Base-by-base conservation (phyloP, 805 yeast genomes). In the Saccharomycopsis malanga region DNA sequence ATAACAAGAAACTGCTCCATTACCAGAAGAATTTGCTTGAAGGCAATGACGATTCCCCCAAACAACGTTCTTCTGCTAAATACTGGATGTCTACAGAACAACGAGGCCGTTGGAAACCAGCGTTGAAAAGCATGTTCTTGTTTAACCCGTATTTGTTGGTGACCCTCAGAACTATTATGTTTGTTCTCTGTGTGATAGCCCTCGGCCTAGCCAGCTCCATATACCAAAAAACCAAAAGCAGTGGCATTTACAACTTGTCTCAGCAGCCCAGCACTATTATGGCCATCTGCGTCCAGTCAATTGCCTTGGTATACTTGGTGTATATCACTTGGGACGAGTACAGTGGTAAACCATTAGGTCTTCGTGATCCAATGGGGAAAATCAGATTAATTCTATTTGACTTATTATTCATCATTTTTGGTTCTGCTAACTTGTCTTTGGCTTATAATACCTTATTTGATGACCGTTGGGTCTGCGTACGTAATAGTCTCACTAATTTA, bases 241-340 rank as follows among this genome's bases (percentile, higher is more conserved):
- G 49, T 7, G 53, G 54, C 7, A 39, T 53, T 1, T 51, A 53
- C 3, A 59, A 66, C 10, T 64, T 86, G 5, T 68, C 73, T 5
- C 95, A 85, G 59, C 88, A 85, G 58, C 83, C 98, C 15, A 82
- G 95, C 56, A 86, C 98, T 0, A 80, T 89, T 39, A 87, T 93
- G 95, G 93, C 97, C 3, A 74, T 93, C 2, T 79, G 79, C 44
- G 95, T 91, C 3, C 91, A 88, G 58, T 69, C 87, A 24, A 70
- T 80, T 52, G 95, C 96, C 2, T 65, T 87, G 22, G 73, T 78
- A 0, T 93, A 93, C 60, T 72, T 88, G 47, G 65, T 81, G 3
- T 88, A 86, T 63, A 86, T 91, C 61, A 79, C 95, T 2, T 80
- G 79, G 58, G 98, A 93, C 63, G 98, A 93, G 63, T 91, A 87